Evolutionary conservation across 441 rosid species (phyloP), one percentile per base, ranked within the genome.

Genomic region (Theobroma grandiflorum): DNA sequence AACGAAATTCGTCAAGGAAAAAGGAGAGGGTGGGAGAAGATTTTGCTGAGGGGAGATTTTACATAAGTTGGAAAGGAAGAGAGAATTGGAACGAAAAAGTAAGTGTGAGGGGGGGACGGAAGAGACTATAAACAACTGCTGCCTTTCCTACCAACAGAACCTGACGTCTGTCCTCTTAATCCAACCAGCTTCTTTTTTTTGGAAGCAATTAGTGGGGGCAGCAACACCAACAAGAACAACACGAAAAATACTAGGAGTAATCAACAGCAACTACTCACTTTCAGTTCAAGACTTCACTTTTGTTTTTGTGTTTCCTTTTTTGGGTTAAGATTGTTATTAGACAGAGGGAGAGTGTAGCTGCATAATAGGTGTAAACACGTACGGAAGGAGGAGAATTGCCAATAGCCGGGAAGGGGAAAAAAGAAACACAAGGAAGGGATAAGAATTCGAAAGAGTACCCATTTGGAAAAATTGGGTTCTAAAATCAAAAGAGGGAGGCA

Each of bases 381-480:
- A 70, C 57, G 0, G 33, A 67, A 67, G 38, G 59, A 37, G 79
- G n/a, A 64, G 79, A 76, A 49, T n/a, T 62, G 42, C 37, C 40
- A 61, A 61, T 53, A 75, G 33, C 42, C 11, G 50, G n/a, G 6
- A 10, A 14, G 40, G 47, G n/a, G 22, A 38, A 14, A 65, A 1
- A 37, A 50, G 31, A 26, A 26, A 1, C 31, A 26, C 31, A 26
- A 70, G n/a, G 6, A 70, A 26, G 55, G 40, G 49, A 16, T 37
- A 8, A 72, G 31, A 55, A 40, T 75, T 40, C 14, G 18, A 52
- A 42, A 35, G 49, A 57, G 72, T 4, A 50, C 71, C 47, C 73
- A 73, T 50, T 52, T 83, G 81, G 42, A 65, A 55, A 45, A 53
- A 42, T 74, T 64, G 81, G 79, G 65, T 82, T 70, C 35, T 58